Conservation (phyloP, 1,284 basidiomycete genomes). For the Trametes hirsuta region DNA sequence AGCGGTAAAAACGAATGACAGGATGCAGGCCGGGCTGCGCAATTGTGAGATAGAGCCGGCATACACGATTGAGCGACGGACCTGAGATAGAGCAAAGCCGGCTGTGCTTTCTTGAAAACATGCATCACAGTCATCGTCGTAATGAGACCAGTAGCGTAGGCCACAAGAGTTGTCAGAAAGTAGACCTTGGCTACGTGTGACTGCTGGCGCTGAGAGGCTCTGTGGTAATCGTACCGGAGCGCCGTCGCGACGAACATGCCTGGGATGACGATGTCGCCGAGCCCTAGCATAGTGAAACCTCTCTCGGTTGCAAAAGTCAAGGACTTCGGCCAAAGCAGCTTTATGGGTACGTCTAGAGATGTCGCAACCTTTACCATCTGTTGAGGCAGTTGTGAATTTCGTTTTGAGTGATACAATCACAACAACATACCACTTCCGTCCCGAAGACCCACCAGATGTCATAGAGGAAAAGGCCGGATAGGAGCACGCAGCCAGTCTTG, state of each 20-base stretch:
- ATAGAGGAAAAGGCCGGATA: slow-evolving; percentile 84
- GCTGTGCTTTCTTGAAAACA: slow-evolving; percentile 79
- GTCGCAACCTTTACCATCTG: slow-evolving; percentile 95
- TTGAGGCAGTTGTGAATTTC: not conserved
- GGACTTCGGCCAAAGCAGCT: slow-evolving; percentile 85
- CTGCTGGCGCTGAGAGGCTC: slow-evolving; percentile 33
- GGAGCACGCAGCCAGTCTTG: slow-evolving; percentile 82
- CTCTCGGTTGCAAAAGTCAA: slow-evolving; percentile 53
- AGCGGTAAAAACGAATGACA: slow-evolving; percentile 61
- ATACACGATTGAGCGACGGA: slow-evolving; percentile 39
- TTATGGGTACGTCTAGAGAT: slow-evolving; percentile 92
- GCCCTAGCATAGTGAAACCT: slow-evolving; percentile 90
- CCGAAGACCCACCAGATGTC: slow-evolving; percentile 92
- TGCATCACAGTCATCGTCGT: slow-evolving; percentile 93
- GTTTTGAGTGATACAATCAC: not conserved
- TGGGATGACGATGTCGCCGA: slow-evolving; percentile 90
- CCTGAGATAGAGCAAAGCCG: slow-evolving; percentile 92
- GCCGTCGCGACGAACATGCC: slow-evolving; percentile 91
- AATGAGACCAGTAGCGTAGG: slow-evolving; percentile 80
- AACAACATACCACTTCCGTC: slow-evolving; percentile 68
- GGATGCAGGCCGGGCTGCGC: slow-evolving; percentile 67
- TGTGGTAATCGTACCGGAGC: slow-evolving; percentile 83
- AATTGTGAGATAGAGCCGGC: not conserved
- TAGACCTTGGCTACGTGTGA: slow-evolving; percentile 71
- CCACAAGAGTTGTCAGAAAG: slow-evolving; percentile 72